phyloP scores from a whole-genome alignment of 129 eudicot species.

The carrot (Daucus carota) region DH1_v3.0 NC_030384.2:42399501-42400000 shows the following conservation, averaged over 20 bases:
- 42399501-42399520: background rate
- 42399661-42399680: constrained; percentile 84
- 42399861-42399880: constrained; percentile 91
- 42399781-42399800: constrained; percentile 3
- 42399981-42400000: background rate
- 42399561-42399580: constrained; percentile 86
- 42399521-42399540: background rate
- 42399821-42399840: constrained; percentile 36
- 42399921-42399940: constrained; percentile 3
- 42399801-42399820: background rate
- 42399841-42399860: constrained; percentile 64
- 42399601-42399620: constrained; percentile 87
- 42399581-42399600: constrained; percentile 72
- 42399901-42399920: constrained; percentile 78
- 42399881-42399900: constrained; percentile 76
- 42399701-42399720: constrained; percentile 71
- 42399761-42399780: background rate
- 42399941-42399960: background rate
- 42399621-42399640: constrained; percentile 82
- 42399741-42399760: constrained; percentile 51
- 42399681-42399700: constrained; percentile 88
- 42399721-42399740: constrained; percentile 69
- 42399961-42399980: background rate
- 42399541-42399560: constrained; percentile 13
- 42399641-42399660: constrained; percentile 90